Base-by-base conservation (phyloP, 257 asterid species). In the Vinca minor region DNA sequence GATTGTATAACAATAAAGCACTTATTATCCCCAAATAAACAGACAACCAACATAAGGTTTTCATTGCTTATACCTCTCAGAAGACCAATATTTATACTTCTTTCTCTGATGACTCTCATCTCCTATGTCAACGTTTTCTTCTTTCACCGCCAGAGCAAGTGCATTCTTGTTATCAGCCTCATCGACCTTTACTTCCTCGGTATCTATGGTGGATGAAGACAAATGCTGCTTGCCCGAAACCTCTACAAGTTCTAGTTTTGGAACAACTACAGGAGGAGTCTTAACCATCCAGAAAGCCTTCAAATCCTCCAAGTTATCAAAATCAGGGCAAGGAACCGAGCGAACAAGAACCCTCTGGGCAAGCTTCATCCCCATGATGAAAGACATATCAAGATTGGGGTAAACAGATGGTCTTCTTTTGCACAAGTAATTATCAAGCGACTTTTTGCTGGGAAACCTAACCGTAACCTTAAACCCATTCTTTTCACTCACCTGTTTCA, bases 81-180 rank as follows among this genome's bases (percentile, higher is more conserved):
- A 59, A 32, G 75, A 71, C 75, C 75, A 71, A 62, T 62, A 71
- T 41, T 64, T 71, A 39, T 59, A 65, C 49, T 58, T 71, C 71
- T 71, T 71, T 41, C n/a, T 50, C 66, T 71, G 64, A 10, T 26
- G 68, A 52, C 5, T 20, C 28, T 41, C 64, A 3, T 41, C 68
- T 4, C 36, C 46, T 3, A 26, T 23, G 8, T 65, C 75, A 15
- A 26, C n/a, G n/a, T 36, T 71, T 71, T 71, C 75, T 20, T 56
- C 71, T 36, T 71, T 71, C 42, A 64, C 66, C 32, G 56, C 28
- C 21, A 41, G 8, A 3, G 35, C 52, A 21, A 23, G 54, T 5
- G 35, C 36, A 4, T 42, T 36, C 75, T 47, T 56, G 58, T 65
- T 47, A 1, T 52, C 66, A 60, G 59, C 65, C 56, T 71, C 75